Evolutionary conservation across 768 basidiomycete species (phyloP).

Genomic region (Tylopilus vinaceipallidus): DNA sequence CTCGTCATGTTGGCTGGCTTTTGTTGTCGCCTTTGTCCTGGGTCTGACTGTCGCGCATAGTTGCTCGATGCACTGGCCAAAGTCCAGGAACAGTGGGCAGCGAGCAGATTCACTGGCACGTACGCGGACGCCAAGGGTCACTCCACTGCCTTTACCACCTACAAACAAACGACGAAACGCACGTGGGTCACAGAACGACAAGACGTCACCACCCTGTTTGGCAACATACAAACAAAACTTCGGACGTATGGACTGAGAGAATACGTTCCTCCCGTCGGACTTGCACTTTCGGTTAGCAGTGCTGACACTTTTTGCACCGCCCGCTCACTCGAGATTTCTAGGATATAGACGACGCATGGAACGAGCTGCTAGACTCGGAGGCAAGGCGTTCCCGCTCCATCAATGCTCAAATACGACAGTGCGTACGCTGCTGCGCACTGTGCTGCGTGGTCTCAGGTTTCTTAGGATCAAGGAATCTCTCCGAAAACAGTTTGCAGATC

Average conservation of each 20-base stretch:
- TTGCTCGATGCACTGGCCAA: slow-evolving; percentile 65
- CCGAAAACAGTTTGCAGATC: slow-evolving; percentile 71
- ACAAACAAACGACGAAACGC: slow-evolving; percentile 85
- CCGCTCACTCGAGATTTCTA: slow-evolving; percentile 13
- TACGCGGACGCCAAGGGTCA: slow-evolving; percentile 82
- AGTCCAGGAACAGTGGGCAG: slow-evolving; percentile 69
- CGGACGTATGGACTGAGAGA: slow-evolving; percentile 84
- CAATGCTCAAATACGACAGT: slow-evolving; percentile 89
- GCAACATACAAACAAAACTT: slow-evolving; percentile 92
- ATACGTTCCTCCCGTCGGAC: slow-evolving; percentile 75
- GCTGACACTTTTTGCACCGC: neutral
- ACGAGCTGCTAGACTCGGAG: slow-evolving; percentile 67
- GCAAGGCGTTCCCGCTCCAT: slow-evolving; percentile 75
- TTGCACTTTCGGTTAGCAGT: slow-evolving; percentile 53
- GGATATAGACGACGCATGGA: slow-evolving; percentile 84
- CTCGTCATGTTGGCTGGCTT: slow-evolving; percentile 51
- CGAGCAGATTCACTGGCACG: slow-evolving; percentile 62
- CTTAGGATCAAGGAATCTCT: slow-evolving; percentile 78
- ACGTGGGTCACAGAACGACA: slow-evolving; percentile 88
- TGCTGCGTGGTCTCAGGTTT: neutral
- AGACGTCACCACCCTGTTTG: slow-evolving; percentile 82
- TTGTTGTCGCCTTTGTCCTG: neutral
- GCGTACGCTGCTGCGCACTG: slow-evolving; percentile 30
- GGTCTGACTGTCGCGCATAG: slow-evolving; percentile 33
- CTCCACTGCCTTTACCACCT: slow-evolving; percentile 66